These are phyloP conservation scores for Scenedesmus sp. DNA, from an alignment of 163 green algal species.

Conservation along the genomic window DNA sequence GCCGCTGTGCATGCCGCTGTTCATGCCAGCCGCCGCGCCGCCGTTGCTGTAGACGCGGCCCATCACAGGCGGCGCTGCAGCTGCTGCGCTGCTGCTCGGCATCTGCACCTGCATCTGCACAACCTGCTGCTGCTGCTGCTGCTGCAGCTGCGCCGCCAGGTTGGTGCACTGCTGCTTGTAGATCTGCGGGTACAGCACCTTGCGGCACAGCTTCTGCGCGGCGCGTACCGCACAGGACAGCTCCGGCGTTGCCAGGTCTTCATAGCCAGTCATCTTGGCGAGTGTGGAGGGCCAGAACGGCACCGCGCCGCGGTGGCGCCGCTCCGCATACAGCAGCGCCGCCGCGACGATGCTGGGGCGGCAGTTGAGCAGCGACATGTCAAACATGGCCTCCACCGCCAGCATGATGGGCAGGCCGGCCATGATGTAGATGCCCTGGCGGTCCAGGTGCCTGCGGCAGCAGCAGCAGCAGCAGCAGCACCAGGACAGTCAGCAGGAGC, in stretches of 20 bases:
- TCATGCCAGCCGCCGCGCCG: neutral
- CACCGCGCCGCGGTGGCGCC: constrained; percentile 78
- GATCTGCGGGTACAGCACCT: constrained; percentile 65
- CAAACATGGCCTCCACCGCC: constrained; percentile 66
- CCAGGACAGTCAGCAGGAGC: neutral
- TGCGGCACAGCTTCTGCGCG: constrained; percentile 69
- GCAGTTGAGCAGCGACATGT: constrained; percentile 85
- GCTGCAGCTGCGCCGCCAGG: constrained; percentile 13
- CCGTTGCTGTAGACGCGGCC: neutral
- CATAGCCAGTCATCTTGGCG: constrained; percentile 79
- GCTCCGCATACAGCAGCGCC: constrained; percentile 84
- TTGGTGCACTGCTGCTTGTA: constrained; percentile 54
- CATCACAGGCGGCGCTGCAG: neutral
- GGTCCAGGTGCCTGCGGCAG: constrained; percentile 28
- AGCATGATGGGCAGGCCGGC: constrained; percentile 70
- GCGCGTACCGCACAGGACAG: constrained; percentile 66
- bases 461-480: neutral
- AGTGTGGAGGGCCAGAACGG: constrained; percentile 85
- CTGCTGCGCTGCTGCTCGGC: neutral
- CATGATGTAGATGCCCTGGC: constrained; percentile 58
- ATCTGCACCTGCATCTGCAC: neutral
- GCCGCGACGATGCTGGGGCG: constrained; percentile 84
- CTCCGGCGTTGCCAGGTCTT: constrained; percentile 69
- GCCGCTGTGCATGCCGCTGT: neutral
- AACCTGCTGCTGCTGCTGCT: constrained; percentile 40